Evolutionary conservation across 139 green algal genomes (phyloP).

Genomic region (Coelastrella sp.): DNA sequence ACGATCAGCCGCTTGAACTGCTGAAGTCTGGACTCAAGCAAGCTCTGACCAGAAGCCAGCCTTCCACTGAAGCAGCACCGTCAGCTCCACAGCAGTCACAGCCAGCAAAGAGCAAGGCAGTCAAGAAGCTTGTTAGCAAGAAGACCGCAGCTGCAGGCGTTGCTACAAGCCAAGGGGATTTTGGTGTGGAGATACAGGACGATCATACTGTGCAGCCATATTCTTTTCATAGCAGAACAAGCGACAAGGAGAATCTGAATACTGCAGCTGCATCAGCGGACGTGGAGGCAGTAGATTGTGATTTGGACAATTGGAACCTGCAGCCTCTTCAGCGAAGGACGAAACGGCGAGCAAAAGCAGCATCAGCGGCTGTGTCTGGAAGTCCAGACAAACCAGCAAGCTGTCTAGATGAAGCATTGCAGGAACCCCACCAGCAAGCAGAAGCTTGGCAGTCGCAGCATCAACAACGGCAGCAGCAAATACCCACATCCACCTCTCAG

Average conservation of each 20-base stretch:
- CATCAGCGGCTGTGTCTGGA: neutral
- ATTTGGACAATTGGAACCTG: constrained; percentile 25
- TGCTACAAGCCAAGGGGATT: neutral
- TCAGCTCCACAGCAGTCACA: neutral
- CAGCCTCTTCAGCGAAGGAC: neutral
- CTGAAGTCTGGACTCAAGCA: neutral
- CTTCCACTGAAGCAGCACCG: neutral
- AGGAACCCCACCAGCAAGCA: neutral
- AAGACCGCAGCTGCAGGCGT: neutral
- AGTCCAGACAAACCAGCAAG: neutral
- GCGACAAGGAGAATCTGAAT: neutral
- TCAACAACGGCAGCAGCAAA: neutral
- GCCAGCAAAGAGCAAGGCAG: neutral
- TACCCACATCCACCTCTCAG: neutral
- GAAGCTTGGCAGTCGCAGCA: neutral
- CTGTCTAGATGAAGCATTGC: neutral
- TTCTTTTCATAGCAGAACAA: neutral
- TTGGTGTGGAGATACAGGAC: neutral
- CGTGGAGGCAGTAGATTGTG: neutral
- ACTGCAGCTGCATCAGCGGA: neutral
- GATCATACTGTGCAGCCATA: neutral
- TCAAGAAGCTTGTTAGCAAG: neutral
- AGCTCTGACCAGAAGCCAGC: neutral
- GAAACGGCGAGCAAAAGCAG: neutral
- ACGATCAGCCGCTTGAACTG: constrained; percentile 9